Evolutionary conservation across 495 filamentous ascomycete species (phyloP), one percentile per base, ranked within the genome.

Genomic region (Xylaria acuta): DNA sequence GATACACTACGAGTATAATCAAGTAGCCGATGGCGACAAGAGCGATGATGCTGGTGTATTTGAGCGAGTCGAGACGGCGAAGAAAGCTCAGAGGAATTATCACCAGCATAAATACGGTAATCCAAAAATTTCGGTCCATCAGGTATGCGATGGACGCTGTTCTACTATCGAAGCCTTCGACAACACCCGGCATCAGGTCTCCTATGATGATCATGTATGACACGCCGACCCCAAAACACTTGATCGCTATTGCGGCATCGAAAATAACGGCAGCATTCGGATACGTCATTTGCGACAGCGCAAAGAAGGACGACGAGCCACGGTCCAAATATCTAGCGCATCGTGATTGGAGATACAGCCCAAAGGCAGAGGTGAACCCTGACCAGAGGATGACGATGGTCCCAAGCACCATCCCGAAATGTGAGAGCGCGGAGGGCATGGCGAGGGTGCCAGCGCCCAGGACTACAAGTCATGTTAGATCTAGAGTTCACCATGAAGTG

Each of bases 131-230:
- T 43, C 97, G 88, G 79, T 99, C 94, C 49, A 93, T 85, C 62
- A 98, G 83, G 76, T 93, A 97, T 22, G 88, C 86, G 63, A 91
- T 85, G 5, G 79, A 78, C 12, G 84, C 86, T 0, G 86, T 88
- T 5, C 85, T 86, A 53, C 85, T 83, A 59, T 91, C 89, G 64
- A 86, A 85, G 1, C 94, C 94, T 77, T 88, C 83, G 0, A 96
- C 90, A 11, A 99, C 96, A 5, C 93, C 96, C 2, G 97, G 96
- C 96, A 99, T 99, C 74, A 99, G 85, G 78, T 99, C 96, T 22
- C 96, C 96, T 75, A 99, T 98, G 75, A 99, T 97, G 73, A 98
- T 99, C 75, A 99, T 88, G 81, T 99, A 99, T 78, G 94, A 97
- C 53, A 98, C 92, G 9, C 92, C 97, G 22, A 99, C 96, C n/a